Evolutionary conservation across 441 rosid genomes (phyloP), one percentile per base, ranked within the genome.

Genomic region (Lepidium campestre): DNA sequence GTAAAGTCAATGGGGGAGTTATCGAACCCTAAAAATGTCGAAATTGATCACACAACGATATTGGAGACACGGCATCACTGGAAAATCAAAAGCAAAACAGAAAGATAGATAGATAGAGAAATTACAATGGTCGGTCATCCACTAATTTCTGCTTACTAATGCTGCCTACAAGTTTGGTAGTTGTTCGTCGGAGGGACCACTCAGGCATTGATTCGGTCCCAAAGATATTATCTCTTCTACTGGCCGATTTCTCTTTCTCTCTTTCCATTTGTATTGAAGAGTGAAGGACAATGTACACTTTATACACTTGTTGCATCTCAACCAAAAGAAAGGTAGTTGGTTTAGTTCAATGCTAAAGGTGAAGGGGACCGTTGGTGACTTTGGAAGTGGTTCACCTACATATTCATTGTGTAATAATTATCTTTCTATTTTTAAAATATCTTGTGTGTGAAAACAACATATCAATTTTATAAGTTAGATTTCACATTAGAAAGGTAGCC

Each of bases 151-250:
- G 23, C 7, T 32, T 32, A 14, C 57, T 31, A 10, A 5, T 41
- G 15, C 20, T 14, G 20, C 46, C 46, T 41, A 31, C 23, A 1
- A 27, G 17, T 50, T 27, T 32, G 8, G 20, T 39, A 7, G 27
- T n/a, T 25, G n/a, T 17, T 65, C 44, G 18, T 65, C 49, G 4
- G 27, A 46, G 54, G 66, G 58, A 42, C 65, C 17, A 52, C 72
- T 70, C 64, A 42, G 15, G 61, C 79, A 69, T 68, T 79, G 75
- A 77, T 76, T 68, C 69, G 23, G 58, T 70, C 73, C 67, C 67
- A 19, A 65, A 7, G 45, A 57, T n/a, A n/a, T 40, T 65, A 17
- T 57, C 35, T 40, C 46, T 15, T 8, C 7, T 40, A 12, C 41
- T 61, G 45, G 45, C 44, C 48, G 44, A 29, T 62, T 42, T 66